These are phyloP conservation scores for Chondrus crispus DNA, from an alignment of 23 red algal genomes.

Conservation along the genomic window DNA sequence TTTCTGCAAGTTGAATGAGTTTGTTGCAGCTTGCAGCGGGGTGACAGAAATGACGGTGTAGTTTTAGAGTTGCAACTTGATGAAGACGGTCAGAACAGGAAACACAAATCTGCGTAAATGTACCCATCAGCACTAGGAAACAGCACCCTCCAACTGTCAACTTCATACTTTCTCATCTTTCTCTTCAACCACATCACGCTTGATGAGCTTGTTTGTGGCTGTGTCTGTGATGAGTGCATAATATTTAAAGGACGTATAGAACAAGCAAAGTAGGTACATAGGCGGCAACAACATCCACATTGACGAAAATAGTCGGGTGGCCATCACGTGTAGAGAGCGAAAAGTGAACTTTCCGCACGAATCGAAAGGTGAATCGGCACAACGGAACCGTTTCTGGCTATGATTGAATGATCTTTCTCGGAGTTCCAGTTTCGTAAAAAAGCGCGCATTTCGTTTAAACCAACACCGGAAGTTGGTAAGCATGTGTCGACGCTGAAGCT, in stretches of 20 bases:
- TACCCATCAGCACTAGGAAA: too few species aligned
- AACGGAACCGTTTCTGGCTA: neutral
- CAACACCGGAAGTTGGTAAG: neutral
- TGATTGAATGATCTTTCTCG: neutral
- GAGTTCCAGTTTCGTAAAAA: neutral
- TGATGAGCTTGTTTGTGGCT: neutral
- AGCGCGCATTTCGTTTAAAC: neutral
- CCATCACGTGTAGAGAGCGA: neutral
- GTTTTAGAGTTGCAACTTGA: neutral
- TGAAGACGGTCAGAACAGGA: neutral
- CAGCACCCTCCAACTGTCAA: too few species aligned
- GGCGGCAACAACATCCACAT: neutral
- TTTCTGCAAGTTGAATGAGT: neutral
- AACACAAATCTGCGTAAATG: neutral
- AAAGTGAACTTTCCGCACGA: neutral
- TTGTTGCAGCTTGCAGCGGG: neutral
- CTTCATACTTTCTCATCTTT: too few species aligned
- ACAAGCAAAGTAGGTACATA: neutral
- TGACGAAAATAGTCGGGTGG: neutral
- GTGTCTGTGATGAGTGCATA: neutral
- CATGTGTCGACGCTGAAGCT: slow-evolving; percentile 23
- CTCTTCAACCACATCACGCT: neutral
- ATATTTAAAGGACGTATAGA: neutral
- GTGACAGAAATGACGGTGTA: neutral
- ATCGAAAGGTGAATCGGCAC: neutral